phyloP scores from a whole-genome alignment of 805 yeast genomes.

The Cephaloascus fragrans region DNA sequence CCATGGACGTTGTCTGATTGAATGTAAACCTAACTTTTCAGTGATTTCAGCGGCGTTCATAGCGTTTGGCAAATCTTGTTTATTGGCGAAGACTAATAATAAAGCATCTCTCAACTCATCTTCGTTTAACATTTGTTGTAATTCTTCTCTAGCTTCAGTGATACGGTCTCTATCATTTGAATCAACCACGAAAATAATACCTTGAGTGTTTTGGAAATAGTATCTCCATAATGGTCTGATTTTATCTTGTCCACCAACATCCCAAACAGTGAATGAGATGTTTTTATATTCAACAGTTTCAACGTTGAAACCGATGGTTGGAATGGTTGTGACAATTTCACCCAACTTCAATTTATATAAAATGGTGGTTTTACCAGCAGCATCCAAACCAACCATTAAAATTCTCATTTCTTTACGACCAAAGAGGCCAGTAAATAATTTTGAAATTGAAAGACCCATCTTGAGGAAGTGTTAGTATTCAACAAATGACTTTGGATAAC shows the following conservation, averaged over 20 bases:
- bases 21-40: slow-evolving; percentile 92
- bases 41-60: slow-evolving; percentile 99
- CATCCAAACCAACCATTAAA: slow-evolving; percentile 96
- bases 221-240: slow-evolving; percentile 99
- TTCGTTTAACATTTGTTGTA: slow-evolving; percentile 97
- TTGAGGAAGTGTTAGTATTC: no score
- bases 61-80: slow-evolving; percentile 98
- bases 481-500: slow-evolving; percentile 3
- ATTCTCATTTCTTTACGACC: slow-evolving; percentile 98
- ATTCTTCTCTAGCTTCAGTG: slow-evolving; percentile 95
- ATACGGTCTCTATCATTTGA: slow-evolving; percentile 97
- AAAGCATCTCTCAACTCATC: slow-evolving; percentile 96
- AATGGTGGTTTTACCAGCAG: slow-evolving; percentile 98
- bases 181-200: slow-evolving; percentile 96
- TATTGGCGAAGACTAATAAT: slow-evolving; percentile 92
- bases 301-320: slow-evolving; percentile 95
- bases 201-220: slow-evolving; percentile 97
- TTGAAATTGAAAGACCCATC: slow-evolving; percentile 96
- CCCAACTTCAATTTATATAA: slow-evolving; percentile 91
- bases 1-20: slow-evolving; percentile 99
- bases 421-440: slow-evolving; percentile 87
- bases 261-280: slow-evolving; percentile 97
- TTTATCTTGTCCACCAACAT: slow-evolving; percentile 99
- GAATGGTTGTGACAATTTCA: slow-evolving; percentile 92
- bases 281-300: slow-evolving; percentile 96